Evolutionary conservation across 352 stramenopile species (phyloP).

Genomic region (Pythium oligandrum): DNA sequence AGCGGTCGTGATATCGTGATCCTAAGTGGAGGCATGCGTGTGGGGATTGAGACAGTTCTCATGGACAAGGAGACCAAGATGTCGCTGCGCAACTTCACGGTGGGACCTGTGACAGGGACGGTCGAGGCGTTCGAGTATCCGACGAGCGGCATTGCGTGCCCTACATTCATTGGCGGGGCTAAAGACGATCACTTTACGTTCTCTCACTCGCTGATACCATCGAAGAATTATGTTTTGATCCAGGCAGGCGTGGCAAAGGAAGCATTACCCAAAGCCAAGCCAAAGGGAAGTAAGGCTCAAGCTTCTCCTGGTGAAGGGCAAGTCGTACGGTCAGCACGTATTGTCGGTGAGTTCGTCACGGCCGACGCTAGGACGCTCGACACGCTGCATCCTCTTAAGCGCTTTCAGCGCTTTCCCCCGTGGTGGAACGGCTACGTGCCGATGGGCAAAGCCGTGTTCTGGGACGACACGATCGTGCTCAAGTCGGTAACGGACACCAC

Average conservation of each 20-base stretch:
- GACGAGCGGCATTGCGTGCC: conserved; percentile 39
- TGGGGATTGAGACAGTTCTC: conserved; percentile 62
- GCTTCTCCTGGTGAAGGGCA: background rate
- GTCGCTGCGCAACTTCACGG: conserved; percentile 50
- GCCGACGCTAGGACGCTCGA: conserved; percentile 23
- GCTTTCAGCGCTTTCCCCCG: conserved; percentile 32
- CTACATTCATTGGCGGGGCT: conserved; percentile 28
- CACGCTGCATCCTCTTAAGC: conserved; percentile 30
- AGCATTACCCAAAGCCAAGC: background rate
- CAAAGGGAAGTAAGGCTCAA: background rate
- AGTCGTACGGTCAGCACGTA: too few species aligned
- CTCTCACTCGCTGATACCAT: conserved; percentile 28
- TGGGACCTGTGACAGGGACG: conserved; percentile 48
- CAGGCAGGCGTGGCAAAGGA: conserved; percentile 21
- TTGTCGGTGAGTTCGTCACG: conserved; percentile 13
- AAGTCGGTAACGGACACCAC: conserved; percentile 47
- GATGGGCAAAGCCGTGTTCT: conserved; percentile 63
- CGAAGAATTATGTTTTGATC: conserved; percentile 59
- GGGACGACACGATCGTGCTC: conserved; percentile 60
- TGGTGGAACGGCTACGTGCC: conserved; percentile 64
- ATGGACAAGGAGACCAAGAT: conserved; percentile 41
- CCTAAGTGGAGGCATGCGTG: conserved; percentile 58
- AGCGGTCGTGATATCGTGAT: conserved; percentile 61
- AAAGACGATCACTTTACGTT: conserved; percentile 64
- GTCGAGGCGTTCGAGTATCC: conserved; percentile 52